Conservation (phyloP, 2,329 filamentous ascomycete genomes). For the Aspergillus hiratsukae region DNA sequence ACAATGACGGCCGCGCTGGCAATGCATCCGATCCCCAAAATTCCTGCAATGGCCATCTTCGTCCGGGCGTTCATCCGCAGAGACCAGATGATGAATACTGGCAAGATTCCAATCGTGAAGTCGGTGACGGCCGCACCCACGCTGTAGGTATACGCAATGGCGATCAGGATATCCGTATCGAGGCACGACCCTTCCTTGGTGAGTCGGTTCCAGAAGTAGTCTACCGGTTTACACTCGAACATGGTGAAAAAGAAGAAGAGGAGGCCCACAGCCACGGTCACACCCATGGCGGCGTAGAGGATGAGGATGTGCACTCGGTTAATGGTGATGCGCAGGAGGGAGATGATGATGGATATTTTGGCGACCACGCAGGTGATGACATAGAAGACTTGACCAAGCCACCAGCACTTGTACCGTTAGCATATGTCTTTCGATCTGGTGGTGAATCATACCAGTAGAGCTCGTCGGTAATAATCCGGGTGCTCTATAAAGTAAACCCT, state of each 20-base stretch:
- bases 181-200: conserved; percentile 39
- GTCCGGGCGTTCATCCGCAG: conserved; percentile 50
- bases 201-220: conserved; percentile 44
- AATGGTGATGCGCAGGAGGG: conserved; percentile 48
- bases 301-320: conserved; percentile 43
- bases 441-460: conserved; percentile 19
- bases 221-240: conserved; percentile 49
- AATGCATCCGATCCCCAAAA: conserved; percentile 53
- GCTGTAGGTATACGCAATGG: conserved; percentile 49
- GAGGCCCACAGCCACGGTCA: conserved; percentile 40
- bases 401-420: conserved; percentile 36
- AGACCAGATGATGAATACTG: conserved; percentile 51
- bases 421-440: not conserved
- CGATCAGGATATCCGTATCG: conserved; percentile 44
- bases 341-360: conserved; percentile 49
- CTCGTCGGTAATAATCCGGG: conserved; percentile 17
- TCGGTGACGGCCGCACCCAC: conserved; percentile 44
- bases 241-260: conserved; percentile 48
- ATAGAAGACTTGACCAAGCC: conserved; percentile 50
- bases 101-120: conserved; percentile 48
- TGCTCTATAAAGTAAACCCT: conserved; percentile 14
- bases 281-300: conserved; percentile 43
- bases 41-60: conserved; percentile 48
- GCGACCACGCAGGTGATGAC: conserved; percentile 43
- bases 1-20: conserved; percentile 22